Conservation (phyloP, 768 basidiomycete species). For the Leccinum aurantiacum region DNA sequence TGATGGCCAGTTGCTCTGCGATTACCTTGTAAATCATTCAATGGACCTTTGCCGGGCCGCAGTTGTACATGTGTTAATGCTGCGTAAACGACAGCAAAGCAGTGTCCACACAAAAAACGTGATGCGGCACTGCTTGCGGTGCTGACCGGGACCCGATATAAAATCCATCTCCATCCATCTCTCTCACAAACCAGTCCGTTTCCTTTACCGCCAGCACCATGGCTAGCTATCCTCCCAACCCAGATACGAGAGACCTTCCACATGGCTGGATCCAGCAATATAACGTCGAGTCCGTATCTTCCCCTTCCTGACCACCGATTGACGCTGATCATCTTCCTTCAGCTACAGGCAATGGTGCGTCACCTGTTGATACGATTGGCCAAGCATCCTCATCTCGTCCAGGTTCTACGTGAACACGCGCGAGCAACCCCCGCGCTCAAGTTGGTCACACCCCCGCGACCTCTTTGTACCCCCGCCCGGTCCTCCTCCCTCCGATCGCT, state of each 20-base stretch:
- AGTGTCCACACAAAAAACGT: conserved; percentile 26
- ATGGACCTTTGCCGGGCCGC: conserved; percentile 16
- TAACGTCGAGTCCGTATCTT: conserved; percentile 57
- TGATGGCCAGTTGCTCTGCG: not conserved
- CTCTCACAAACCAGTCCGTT: conserved; percentile 23
- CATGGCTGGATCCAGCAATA: conserved; percentile 69
- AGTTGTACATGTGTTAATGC: not conserved
- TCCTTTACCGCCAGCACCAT: conserved; percentile 31
- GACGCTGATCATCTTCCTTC: conserved; percentile 24
- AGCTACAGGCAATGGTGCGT: conserved; percentile 69
- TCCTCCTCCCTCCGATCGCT: conserved; percentile 46
- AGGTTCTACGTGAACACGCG: conserved; percentile 77
- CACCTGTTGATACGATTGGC: not conserved
- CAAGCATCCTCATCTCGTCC: conserved; percentile 1
- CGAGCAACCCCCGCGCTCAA: conserved; percentile 59
- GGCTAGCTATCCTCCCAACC: conserved; percentile 45
- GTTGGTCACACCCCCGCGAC: conserved; percentile 72
- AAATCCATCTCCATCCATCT: conserved; percentile 16
- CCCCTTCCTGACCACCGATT: conserved; percentile 14
- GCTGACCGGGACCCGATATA: conserved; percentile 18
- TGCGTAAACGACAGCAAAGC: conserved; percentile 34
- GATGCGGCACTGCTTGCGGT: conserved; percentile 17
- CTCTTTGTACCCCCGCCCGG: conserved; percentile 40
- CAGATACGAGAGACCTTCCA: conserved; percentile 63
- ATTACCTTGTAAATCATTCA: conserved; percentile 6